phyloP scores from a whole-genome alignment of 2,329 filamentous ascomycete species.

The Nothopassalora personata region DNA sequence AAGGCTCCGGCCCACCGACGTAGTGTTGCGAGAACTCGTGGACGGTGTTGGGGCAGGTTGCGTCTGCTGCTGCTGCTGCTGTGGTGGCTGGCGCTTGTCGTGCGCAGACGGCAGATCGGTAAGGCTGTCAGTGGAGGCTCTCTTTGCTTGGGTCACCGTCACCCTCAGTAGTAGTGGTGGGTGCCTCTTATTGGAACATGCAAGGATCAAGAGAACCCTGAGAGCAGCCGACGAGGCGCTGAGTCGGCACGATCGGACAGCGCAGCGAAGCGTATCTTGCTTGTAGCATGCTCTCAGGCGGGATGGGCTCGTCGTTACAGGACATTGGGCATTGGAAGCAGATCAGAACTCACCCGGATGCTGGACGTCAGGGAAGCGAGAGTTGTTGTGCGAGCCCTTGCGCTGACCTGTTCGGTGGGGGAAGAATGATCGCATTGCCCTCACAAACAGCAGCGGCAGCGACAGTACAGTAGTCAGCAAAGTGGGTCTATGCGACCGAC shows the following conservation, averaged over 20 bases:
- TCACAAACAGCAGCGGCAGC: background rate
- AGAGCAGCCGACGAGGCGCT: background rate
- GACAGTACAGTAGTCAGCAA: background rate
- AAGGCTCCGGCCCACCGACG: background rate
- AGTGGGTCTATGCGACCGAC: background rate
- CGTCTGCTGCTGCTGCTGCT: background rate
- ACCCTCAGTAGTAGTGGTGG: too few relatives aligned
- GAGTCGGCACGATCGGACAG: background rate
- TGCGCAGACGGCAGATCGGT: background rate
- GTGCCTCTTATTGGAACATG: background rate
- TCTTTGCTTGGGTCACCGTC: background rate
- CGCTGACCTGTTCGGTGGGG: background rate
- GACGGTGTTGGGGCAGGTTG: background rate
- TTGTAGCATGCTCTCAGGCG: background rate
- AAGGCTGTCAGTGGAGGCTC: background rate
- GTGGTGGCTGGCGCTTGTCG: background rate
- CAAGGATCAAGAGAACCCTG: background rate
- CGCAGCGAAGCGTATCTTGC: background rate
- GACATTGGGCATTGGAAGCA: background rate
- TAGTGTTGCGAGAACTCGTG: background rate
- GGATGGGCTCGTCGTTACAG: too few relatives aligned
- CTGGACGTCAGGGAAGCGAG: slow-evolving; percentile 10
- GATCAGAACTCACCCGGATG: slow-evolving; percentile 8
- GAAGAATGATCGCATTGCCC: background rate
- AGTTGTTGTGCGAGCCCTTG: slow-evolving; percentile 5